Percentiles rank a stretch among this genome's conserved stretches.
phyloP scores from a whole-genome alignment of 1,284 basidiomycete genomes.

The Vanrija sp. region DNA sequence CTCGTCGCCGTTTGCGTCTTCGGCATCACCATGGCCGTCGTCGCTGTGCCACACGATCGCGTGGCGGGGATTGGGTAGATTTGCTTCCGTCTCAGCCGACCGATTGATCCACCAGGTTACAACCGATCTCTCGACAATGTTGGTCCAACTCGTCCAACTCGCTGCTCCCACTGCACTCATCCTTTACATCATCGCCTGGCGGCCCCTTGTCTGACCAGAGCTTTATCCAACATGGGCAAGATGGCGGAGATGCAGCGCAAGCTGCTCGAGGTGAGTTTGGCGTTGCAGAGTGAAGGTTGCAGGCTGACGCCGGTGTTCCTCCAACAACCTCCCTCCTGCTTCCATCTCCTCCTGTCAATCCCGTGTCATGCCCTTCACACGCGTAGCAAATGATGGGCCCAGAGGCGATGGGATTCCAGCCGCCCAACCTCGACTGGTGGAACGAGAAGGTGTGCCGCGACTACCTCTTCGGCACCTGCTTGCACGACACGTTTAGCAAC shows the following conservation, averaged over 20 bases:
- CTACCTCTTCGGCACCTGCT: conserved; percentile 95
- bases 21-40: background rate
- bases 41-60: background rate
- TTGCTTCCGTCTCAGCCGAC: background rate
- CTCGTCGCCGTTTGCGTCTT: background rate
- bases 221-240: conserved; percentile 43
- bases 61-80: background rate
- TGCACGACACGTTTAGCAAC: conserved; percentile 96
- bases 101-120: too few relatives aligned
- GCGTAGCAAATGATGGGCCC: conserved; percentile 98
- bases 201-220: background rate
- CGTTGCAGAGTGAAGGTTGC: background rate
- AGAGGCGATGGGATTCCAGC: conserved; percentile 92
- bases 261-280: conserved; percentile 48
- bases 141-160: background rate
- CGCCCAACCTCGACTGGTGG: conserved; percentile 88
- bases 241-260: conserved; percentile 51
- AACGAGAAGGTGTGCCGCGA: conserved; percentile 99
- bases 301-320: background rate
- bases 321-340: background rate
- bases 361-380: background rate
- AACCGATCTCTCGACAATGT: too few relatives aligned
- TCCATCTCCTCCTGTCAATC: background rate
- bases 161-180: background rate
- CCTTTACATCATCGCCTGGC: background rate